Base-by-base conservation (phyloP, 306 rosid species). In the Coriaria nepalensis region DNA sequence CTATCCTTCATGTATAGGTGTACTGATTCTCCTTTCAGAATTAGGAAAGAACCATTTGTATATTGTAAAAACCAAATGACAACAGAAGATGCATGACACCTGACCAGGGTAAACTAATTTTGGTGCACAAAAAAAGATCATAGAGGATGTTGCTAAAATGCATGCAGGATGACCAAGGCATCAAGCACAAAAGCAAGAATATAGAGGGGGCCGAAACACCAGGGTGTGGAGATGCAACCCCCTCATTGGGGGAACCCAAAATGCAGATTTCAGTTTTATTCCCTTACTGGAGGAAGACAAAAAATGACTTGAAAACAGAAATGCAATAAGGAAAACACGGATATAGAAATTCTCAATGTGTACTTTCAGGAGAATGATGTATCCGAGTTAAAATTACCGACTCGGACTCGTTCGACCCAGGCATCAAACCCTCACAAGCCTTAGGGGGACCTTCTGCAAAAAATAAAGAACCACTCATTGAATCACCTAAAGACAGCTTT, bases 291-390 rank as follows among this genome's bases (percentile, higher is more conserved):
- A 37, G 49, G 35, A 47, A 7, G 14, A 47, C n/a, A 43, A 50
- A 47, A 38, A 43, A 48, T 10, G 47, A 54, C 34, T 10, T 37
- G 34, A 41, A 53, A 33, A 53, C 33, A 54, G 55, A 43, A 37
- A 57, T 8, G 55, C 66, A 71, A 71, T 64, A 63, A 68, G 55
- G 60, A 58, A 56, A 61, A 45, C 45, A 61, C 14, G 62, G 70
- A 47, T 81, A 77, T 64, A 79, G 81, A 84, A 81, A 92, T 73
- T 92, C 93, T 92, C 95, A 92, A 92, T 77, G 96, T 92, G 98
- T 92, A 92, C 96, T 92, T 92, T 92, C 98, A 79, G 98, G 92
- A 77, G 96, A 92, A 92, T 85, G 87, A 92, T 85, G 98, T 85
- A 92, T 82, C 96, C 95, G 93, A 87, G 87, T 92, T 72, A 85